A percentile compares a stretch with the other conserved stretches of the same genome.
phyloP scores from a whole-genome alignment of 495 filamentous ascomycete genomes.

The Podospora australis region DNA sequence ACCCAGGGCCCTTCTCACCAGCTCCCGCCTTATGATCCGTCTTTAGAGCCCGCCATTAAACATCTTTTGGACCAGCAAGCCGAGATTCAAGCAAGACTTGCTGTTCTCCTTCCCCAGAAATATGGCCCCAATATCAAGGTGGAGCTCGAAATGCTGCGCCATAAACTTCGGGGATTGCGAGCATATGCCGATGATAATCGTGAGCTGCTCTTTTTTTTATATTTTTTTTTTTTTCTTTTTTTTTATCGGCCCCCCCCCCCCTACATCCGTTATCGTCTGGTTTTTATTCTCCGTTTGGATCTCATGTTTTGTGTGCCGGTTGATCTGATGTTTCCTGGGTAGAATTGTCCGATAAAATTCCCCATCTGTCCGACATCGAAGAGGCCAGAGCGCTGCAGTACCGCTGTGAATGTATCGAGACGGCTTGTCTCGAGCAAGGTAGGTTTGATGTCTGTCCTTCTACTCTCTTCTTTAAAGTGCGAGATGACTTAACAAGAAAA shows the following conservation, averaged over 20 bases:
- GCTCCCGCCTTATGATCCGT: conserved; percentile 25
- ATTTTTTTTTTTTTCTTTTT: neutral
- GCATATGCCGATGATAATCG: conserved; percentile 38
- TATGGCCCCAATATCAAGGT: conserved; percentile 37
- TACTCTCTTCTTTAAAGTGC: neutral
- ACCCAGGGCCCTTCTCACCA: conserved; percentile 3
- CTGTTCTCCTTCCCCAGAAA: conserved; percentile 38
- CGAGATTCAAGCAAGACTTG: conserved; percentile 44
- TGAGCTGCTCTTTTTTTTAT: conserved; percentile 25
- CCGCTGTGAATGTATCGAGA: conserved; percentile 45
- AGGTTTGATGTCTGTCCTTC: conserved; percentile 15
- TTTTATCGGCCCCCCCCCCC: conserved; percentile 10
- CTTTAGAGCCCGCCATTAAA: conserved; percentile 40
- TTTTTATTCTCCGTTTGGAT: neutral
- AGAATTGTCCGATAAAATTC: conserved; percentile 39
- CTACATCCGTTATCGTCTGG: neutral
- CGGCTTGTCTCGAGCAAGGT: conserved; percentile 43
- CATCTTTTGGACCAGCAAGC: conserved; percentile 42
- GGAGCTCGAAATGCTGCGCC: conserved; percentile 43
- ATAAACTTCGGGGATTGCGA: conserved; percentile 39
- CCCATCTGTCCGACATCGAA: conserved; percentile 41
- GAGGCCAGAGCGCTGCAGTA: conserved; percentile 44
- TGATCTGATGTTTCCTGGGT: conserved; percentile 26
- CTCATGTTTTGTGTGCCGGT: conserved; percentile 3
- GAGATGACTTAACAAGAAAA: too few relatives aligned